Evolutionary conservation across 177 flowering plant species (phyloP), one percentile per base, ranked within the genome.

Genomic region (Vitis hybrid): DNA sequence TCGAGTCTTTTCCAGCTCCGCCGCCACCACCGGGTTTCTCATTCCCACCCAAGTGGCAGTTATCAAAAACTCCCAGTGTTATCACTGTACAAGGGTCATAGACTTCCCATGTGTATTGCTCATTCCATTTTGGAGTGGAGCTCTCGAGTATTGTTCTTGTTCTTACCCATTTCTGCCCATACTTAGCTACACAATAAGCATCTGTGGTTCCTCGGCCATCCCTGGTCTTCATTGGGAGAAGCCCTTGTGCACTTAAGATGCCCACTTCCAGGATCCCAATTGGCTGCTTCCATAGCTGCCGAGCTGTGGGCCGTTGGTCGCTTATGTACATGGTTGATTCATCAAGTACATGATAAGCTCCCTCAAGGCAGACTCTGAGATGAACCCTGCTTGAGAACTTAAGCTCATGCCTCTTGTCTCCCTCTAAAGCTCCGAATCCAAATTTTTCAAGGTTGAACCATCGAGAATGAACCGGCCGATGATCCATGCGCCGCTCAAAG

Each of bases 21-120:
- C 75, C 73, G 2, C 73, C 81, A 5, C 71, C 58, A 0, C 51
- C 45, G 1, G 79, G 74, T 61, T 81, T 81, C 34, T 78, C 84
- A 14, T 49, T 60, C 52, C 86, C 86, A 3, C 87, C 86, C 58
- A 90, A 69, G 70, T 92, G 95, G 74, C 88, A 78, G 74, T 92
- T 92, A 68, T 92, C 96, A 20, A 92, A 92, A 39, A 90, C 94
- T 61, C 91, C 96, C 11, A 92, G 50, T n/a, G 97, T 92, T 75
- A 92, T 82, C 60, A 90, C 96, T 0, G 97, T 92, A 77, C 94
- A 89, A 15, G 96, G 96, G 53, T 92, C 97, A 61, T 85, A 87
- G 4, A 92, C 94, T 75, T 92, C 96, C 97, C 96, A 92, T 4
- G 89, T 84, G 73, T 92, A 90, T 62, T 92, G 97, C 82, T 92